Base-by-base conservation (phyloP, 768 basidiomycete species). In the Postia placenta region DNA sequence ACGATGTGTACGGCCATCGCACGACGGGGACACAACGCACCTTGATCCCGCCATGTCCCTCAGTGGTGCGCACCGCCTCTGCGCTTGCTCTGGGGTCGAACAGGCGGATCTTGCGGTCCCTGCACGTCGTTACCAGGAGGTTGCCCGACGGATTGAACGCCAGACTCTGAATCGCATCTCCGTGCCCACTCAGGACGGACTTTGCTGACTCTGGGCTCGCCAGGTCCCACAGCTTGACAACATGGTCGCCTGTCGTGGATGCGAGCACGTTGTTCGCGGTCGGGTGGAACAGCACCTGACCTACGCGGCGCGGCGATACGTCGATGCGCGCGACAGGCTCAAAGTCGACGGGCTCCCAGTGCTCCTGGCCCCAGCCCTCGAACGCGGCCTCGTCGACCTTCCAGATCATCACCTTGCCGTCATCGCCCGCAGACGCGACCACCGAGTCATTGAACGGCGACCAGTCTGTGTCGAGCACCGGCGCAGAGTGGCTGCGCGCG, bases 401-500 rank as follows among this genome's bases (percentile, higher is more conserved):
- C 87, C 92, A 97, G 62, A 99, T 76, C 70, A 91, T 79, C 56
- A 88, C 78, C 60, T 94, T 92, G 37, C 94, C 92, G 64, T 99
- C 96, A 66, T 99, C 95, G 42, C 87, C 92, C 14, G 79, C 91
- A 0, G 92, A 94, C 1, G 88, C 95, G 56, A 96, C 87, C 59
- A 95, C 74, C 5, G 78, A 73, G 68, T 98, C 95, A 61, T 93
- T 85, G 65, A 95, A 92, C 0, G 93, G 94, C 0, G 88, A 91
- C 92, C 93, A 98, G 61, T 88, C 90, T 0, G 95, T 98, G 68
- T 98, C 95, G 30, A 98, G 86, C 25, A 92, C 87, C 22, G 87
- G 72, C 2, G 82, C 87, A 1, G 85, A 83, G 66, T 90, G 87
- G 25, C 85, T 88, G 48, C 95, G 84, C 15, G 91, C 92, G 48